These are phyloP conservation scores for Megacollybia marginata DNA, from an alignment of 768 basidiomycete genomes.

Conservation along the genomic window DNA sequence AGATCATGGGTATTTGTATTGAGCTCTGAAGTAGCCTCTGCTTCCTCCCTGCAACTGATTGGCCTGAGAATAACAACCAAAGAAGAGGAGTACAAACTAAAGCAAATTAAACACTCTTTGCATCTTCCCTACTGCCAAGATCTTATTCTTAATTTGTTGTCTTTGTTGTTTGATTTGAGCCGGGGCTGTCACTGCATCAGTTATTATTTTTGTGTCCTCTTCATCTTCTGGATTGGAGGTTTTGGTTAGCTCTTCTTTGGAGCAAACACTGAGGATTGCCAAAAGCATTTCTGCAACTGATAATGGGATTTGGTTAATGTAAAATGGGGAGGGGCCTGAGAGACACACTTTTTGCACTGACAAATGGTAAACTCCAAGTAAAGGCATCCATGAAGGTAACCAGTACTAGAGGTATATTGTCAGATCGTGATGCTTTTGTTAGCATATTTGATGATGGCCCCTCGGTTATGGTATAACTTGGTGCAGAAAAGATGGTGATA, in stretches of 20 bases:
- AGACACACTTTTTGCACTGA: conserved; percentile 87
- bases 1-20: conserved; percentile 23
- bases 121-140: conserved; percentile 87
- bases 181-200: conserved; percentile 20
- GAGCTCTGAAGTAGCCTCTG: conserved; percentile 73
- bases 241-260: conserved; percentile 83
- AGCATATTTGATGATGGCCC: conserved; percentile 93
- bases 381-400: conserved; percentile 98
- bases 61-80: neutral
- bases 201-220: conserved; percentile 19
- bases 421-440: conserved; percentile 95
- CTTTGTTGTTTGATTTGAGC: conserved; percentile 46
- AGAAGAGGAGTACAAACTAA: conserved; percentile 43
- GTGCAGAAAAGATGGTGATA: conserved; percentile 97
- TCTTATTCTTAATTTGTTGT: conserved; percentile 88
- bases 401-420: conserved; percentile 83
- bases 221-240: conserved; percentile 30
- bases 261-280: conserved; percentile 89
- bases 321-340: conserved; percentile 14
- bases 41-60: conserved; percentile 50
- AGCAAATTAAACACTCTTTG: conserved; percentile 84
- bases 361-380: conserved; percentile 96
- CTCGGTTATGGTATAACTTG: conserved; percentile 96
- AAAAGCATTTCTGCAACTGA: conserved; percentile 97
- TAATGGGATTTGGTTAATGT: neutral